A percentile compares a stretch with the other conserved stretches of the same genome.
These are phyloP conservation scores for Aspergillus ustus DNA, from an alignment of 2,329 filamentous ascomycete species.

Conservation along the genomic window DNA sequence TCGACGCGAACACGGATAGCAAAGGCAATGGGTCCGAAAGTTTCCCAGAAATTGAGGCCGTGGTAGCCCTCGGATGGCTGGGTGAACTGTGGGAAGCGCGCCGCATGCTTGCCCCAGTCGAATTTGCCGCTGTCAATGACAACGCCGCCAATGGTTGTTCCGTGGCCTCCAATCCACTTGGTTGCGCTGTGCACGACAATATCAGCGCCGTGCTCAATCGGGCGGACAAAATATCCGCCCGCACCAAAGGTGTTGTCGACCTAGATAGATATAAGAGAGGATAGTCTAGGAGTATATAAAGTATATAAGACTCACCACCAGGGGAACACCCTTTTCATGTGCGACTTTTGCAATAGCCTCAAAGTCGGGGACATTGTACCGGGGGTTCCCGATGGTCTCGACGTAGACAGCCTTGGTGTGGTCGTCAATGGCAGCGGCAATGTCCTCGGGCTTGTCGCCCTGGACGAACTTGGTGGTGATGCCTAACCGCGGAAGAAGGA, in stretches of 20 bases:
- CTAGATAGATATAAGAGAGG: no score
- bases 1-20: conserved; percentile 87
- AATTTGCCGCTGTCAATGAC: conserved; percentile 90
- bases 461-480: conserved; percentile 86
- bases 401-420: conserved; percentile 91
- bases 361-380: conserved; percentile 90
- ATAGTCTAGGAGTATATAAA: no score
- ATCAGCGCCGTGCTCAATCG: conserved; percentile 88
- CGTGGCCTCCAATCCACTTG: conserved; percentile 97
- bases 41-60: conserved; percentile 92
- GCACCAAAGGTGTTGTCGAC: conserved; percentile 96
- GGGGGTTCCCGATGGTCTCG: conserved; percentile 91
- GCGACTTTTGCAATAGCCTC: conserved; percentile 83
- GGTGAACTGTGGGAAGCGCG: conserved; percentile 89
- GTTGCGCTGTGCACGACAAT: conserved; percentile 94
- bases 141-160: conserved; percentile 86
- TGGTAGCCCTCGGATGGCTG: conserved; percentile 87
- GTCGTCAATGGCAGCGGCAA: conserved; percentile 83
- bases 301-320: conserved; percentile 60
- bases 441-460: conserved; percentile 78
- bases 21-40: conserved; percentile 83
- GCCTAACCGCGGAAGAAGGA: conserved; percentile 82
- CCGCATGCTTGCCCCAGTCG: conserved; percentile 84
- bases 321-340: conserved; percentile 69
- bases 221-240: conserved; percentile 83